Base-by-base conservation (phyloP, 352 stramenopile species). In the Globisporangium radiosum region DNA sequence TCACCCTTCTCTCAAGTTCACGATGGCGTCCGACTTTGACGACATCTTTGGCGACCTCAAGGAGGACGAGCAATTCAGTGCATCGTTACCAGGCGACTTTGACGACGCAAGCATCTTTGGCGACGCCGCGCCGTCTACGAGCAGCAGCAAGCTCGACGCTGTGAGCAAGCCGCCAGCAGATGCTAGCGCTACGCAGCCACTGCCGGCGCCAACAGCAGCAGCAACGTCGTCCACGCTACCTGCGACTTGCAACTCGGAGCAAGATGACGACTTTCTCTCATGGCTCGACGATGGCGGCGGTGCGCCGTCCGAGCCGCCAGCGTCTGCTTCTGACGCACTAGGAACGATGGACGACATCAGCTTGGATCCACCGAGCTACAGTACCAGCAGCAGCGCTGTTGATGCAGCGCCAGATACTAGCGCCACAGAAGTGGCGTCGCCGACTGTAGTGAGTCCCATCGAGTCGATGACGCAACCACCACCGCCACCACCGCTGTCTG, bases 1-100 rank as follows among this genome's bases (percentile, higher is more conserved):
- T 33, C 25, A 33, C 25, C 25, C 25, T 33, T 33, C 25, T 33
- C 25, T 33, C 25, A 6, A 15, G 47, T 7, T n/a, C 47, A 37
- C 48, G 33, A 70, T 70, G 66, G 68, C 65, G 11, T 70, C 74
- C 33, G 79, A 92, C 54, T 88, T 92, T 50, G 80, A 94, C 59
- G 84, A 94, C 57, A 92, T 92, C 60, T 92, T 94, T 54, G 81
- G 81, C 9, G 81, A 90, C 47, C 58, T 74, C 19, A 93, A 88
- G 50, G 71, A 87, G 59, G 75, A 88, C 44, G 63, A 85, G 48
- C 76, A 77, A 11, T 63, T 66, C 47, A 63, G 67, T 7, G 67
- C 76, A 19, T 76, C 75, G 5, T 51, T 84, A 7, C 72, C 75
- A 11, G 51, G 62, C 17, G 72, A 83, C 38, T 59, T 82, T 49